Evolutionary conservation across 148 eudicot species (phyloP).

Genomic region (Amaranthus cruentus): DNA sequence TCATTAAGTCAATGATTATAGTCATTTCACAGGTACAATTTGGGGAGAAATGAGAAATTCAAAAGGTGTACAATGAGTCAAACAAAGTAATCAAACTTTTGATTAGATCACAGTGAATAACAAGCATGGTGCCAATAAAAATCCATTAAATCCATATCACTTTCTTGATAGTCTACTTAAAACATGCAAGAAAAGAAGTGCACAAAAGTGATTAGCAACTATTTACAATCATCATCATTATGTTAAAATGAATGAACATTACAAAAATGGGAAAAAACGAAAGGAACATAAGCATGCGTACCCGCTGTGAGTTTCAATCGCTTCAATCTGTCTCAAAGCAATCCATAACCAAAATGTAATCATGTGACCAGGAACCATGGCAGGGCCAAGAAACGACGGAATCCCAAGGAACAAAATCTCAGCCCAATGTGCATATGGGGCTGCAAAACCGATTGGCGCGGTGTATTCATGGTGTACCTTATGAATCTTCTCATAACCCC

Average conservation of each 20-base stretch:
- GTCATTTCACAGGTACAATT: slow-evolving; percentile 10
- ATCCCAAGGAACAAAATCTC: slow-evolving; percentile 90
- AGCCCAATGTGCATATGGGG: slow-evolving; percentile 93
- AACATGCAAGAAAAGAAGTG: slow-evolving; percentile 12
- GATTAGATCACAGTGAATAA: slow-evolving; percentile 19
- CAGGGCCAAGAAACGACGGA: slow-evolving; percentile 87
- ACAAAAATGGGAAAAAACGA: slow-evolving; percentile 6
- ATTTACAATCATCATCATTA: slow-evolving; percentile 19
- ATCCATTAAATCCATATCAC: slow-evolving; percentile 16
- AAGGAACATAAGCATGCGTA: slow-evolving; percentile 44
- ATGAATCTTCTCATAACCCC: slow-evolving; percentile 95
- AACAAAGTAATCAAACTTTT: slow-evolving; percentile 26
- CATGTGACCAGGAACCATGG: slow-evolving; percentile 84
- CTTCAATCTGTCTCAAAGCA: slow-evolving; percentile 90
- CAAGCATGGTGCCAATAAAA: slow-evolving; percentile 21
- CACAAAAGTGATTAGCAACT: slow-evolving; percentile 13
- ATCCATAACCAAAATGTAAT: slow-evolving; percentile 95
- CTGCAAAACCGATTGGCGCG: slow-evolving; percentile 81
- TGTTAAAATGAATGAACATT: slow-evolving; percentile 27
- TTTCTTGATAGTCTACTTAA: slow-evolving; percentile 24
- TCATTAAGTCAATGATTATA: slow-evolving; percentile 20
- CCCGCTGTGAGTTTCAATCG: slow-evolving; percentile 98
- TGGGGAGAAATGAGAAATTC: slow-evolving; percentile 18
- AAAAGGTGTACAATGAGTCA: slow-evolving; percentile 24
- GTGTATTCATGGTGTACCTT: slow-evolving; percentile 90